phyloP scores from a whole-genome alignment of 805 yeast species.

The Wickerhamomyces pijperi region DNA sequence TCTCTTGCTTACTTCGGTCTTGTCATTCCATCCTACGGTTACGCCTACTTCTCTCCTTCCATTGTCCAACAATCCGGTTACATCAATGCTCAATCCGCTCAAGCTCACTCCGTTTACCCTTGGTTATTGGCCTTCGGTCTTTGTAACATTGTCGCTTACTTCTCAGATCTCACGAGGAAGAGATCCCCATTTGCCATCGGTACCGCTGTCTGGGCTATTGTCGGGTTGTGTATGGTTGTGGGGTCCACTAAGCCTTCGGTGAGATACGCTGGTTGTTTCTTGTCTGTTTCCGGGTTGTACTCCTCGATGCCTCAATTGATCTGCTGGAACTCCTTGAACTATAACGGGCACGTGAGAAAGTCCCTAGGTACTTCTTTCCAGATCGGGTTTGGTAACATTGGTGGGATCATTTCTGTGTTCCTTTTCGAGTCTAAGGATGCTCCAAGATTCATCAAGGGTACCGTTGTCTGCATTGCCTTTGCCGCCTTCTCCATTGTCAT shows the following conservation, averaged over 20 bases:
- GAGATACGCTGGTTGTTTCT: conserved; percentile 28
- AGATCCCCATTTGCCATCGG: conserved; percentile 33
- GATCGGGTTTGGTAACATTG: conserved; percentile 28
- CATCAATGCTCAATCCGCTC: conserved; percentile 56
- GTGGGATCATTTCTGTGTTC: conserved; percentile 29
- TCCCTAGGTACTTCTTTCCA: conserved; percentile 28
- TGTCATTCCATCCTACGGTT: conserved; percentile 28
- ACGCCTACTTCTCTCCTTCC: conserved; percentile 34
- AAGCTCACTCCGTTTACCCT: conserved; percentile 76
- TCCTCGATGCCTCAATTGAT: conserved; percentile 25
- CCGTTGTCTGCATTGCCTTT: conserved; percentile 33
- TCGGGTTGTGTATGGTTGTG: conserved; percentile 24
- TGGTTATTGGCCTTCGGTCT: conserved; percentile 71
- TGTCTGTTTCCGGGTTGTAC: conserved; percentile 27
- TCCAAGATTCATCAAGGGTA: conserved; percentile 26
- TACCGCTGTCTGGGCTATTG: conserved; percentile 21
- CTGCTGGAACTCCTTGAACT: conserved; percentile 27
- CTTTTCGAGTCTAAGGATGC: conserved; percentile 27
- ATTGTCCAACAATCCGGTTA: conserved; percentile 31
- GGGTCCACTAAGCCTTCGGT: conserved; percentile 28
- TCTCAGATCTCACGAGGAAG: conserved; percentile 42
- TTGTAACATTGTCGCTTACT: conserved; percentile 45
- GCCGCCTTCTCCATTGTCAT: conserved; percentile 28
- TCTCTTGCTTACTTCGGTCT: conserved; percentile 27
- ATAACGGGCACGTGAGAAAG: conserved; percentile 27